These are phyloP conservation scores for Hyphochytrium catenoides DNA, from an alignment of 352 stramenopile species.

Conservation along the genomic window DNA sequence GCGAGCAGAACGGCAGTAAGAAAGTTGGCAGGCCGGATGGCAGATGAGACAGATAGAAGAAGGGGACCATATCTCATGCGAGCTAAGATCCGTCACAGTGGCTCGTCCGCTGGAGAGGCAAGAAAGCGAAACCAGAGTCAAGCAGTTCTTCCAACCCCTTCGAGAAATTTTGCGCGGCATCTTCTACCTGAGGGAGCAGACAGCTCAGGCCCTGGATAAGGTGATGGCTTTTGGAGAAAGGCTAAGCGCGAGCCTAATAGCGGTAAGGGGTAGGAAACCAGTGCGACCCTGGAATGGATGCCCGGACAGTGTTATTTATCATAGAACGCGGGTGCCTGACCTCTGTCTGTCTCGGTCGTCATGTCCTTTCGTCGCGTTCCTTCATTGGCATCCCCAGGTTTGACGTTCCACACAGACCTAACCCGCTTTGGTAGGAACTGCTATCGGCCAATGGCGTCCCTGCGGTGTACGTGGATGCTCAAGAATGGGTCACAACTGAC, in stretches of 20 bases:
- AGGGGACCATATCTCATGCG: no score
- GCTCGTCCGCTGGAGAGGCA: no score
- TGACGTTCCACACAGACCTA: no score
- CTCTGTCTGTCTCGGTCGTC: neutral
- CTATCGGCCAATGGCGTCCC: slow-evolving; percentile 28
- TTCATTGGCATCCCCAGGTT: no score
- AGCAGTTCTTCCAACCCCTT: slow-evolving; percentile 35
- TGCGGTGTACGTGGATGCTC: slow-evolving; percentile 30
- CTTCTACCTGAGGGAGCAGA: slow-evolving; percentile 42
- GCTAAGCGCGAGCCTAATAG: slow-evolving; percentile 38
- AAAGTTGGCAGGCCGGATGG: no score
- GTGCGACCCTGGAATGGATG: no score
- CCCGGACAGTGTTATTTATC: neutral
- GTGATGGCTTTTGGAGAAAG: slow-evolving; percentile 50
- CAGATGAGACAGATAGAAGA: no score
- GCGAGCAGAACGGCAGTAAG: no score
- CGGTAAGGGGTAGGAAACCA: no score
- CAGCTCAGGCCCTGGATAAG: slow-evolving; percentile 27
- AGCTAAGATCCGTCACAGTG: no score
- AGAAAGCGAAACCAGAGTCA: slow-evolving; percentile 11
- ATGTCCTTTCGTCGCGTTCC: no score
- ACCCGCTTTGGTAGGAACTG: slow-evolving; percentile 1
- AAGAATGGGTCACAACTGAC: slow-evolving; percentile 43
- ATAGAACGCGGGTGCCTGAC: neutral
- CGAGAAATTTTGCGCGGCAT: slow-evolving; percentile 46